Evolutionary conservation across 129 eudicot species (phyloP), one percentile per base, ranked within the genome.

Genomic region (Chrysanthemum seticuspe): DNA sequence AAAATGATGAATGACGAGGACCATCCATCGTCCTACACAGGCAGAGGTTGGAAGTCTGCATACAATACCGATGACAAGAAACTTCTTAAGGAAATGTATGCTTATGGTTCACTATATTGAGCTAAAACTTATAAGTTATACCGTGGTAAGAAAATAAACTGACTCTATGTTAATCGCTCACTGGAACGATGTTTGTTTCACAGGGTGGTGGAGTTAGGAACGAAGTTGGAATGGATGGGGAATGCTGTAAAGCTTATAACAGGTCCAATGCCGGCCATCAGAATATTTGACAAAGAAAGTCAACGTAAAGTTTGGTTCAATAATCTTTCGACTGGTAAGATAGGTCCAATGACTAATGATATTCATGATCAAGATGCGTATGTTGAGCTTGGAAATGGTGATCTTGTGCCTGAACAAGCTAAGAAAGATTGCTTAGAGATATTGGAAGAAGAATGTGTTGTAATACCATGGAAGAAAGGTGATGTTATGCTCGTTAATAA

Each of bases 241-340:
- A 59, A 72, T 58, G 77, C 70, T 2, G 92, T 75, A 51, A 87
- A 75, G 68, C 74, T 82, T 3, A 67, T 76, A 52, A 80, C 91
- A 88, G 84, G 85, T 11, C 95, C 96, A 0, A 62, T 89, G 76
- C 96, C 96, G 13, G 98, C 83, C 13, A 74, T 87, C 65, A 83
- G 81, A 36, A 7, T 25, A 44, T 65, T 74, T 9, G 91, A 89
- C 59, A 15, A 81, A 65, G 63, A 76, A 18, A 85, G 89, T 76
- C 65, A 77, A 8, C 84, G 87, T 74, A 92, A 92, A 70, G 81
- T 80, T 1, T 92, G 98, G 98, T 92, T 92, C 78, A 92, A 92
- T 15, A 49, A 23, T 70, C 76, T 92, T 84, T 86, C 82, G 34
- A 74, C 83, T 60, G 82, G 84, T 70, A 85, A 86, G 5, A 83